phyloP scores from a whole-genome alignment of 2,329 filamentous ascomycete species.

The Colletotrichum spinosum region DNA sequence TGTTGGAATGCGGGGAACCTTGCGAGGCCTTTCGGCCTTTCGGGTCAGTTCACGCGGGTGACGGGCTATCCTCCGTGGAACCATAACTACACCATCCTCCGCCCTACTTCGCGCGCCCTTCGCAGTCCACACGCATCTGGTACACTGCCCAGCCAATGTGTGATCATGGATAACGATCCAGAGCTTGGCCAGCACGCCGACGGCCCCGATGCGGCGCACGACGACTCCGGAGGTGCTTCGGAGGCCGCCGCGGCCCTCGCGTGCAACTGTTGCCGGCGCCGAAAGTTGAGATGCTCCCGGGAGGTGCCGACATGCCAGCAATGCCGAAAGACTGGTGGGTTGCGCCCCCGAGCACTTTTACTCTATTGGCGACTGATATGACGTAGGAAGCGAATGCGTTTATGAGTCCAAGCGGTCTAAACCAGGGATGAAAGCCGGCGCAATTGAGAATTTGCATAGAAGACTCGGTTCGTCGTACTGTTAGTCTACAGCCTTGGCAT shows the following conservation, averaged over 20 bases:
- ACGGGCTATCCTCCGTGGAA: constrained; percentile 12
- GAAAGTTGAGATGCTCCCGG: constrained; percentile 28
- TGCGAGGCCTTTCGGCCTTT: constrained; percentile 7
- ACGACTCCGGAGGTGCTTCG: constrained; percentile 52
- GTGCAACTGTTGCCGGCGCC: constrained; percentile 32
- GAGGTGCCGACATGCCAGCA: constrained; percentile 31
- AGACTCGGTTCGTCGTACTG: constrained; percentile 44
- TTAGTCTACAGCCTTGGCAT: neutral
- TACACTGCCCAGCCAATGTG: constrained; percentile 7
- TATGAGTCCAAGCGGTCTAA: constrained; percentile 48
- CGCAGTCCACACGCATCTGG: neutral
- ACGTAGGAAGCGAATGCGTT: constrained; percentile 41
- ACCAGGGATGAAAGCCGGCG: constrained; percentile 52
- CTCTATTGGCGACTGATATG: neutral
- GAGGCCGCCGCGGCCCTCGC: constrained; percentile 55
- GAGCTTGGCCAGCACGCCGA: constrained; percentile 38
- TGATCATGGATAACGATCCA: constrained; percentile 16
- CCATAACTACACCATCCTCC: constrained; percentile 25
- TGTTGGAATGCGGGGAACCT: constrained; percentile 3
- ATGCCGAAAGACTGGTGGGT: constrained; percentile 32
- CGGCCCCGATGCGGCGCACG: constrained; percentile 41
- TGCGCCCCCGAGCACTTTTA: too few species aligned
- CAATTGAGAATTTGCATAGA: constrained; percentile 49
- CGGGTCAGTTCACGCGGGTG: constrained; percentile 12
- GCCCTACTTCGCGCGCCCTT: constrained; percentile 16